Evolutionary conservation across 345 rosid species (phyloP).

Genomic region (Salix udensis): DNA sequence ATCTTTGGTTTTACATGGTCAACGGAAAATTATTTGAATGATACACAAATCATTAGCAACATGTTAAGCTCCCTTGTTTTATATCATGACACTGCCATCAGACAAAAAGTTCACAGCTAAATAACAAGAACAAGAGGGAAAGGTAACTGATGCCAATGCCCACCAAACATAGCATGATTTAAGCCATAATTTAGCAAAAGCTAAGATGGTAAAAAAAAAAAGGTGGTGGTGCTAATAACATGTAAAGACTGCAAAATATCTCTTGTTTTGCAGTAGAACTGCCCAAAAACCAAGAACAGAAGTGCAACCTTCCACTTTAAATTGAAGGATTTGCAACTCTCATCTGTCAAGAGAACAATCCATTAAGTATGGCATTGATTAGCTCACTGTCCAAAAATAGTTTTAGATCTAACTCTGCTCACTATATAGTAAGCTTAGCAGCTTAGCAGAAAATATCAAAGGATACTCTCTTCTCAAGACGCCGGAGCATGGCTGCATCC

Average conservation of each 20-base stretch:
- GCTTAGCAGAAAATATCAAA: conserved; percentile 6
- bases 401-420: background rate
- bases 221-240: background rate
- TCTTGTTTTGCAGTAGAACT: background rate
- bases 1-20: conserved; percentile 51
- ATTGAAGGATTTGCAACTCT: background rate
- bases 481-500: conserved; percentile 97
- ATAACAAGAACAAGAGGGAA: background rate
- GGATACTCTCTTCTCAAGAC: conserved; percentile 98
- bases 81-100: background rate
- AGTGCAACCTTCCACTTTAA: background rate
- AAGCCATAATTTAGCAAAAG: background rate
- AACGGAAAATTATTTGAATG: conserved; percentile 22
- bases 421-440: background rate
- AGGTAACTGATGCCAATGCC: background rate
- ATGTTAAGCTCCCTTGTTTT: background rate
- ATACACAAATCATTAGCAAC: background rate
- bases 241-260: background rate
- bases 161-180: background rate
- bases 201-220: too few relatives aligned
- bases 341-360: background rate
- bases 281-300: background rate
- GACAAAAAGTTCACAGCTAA: background rate
- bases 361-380: background rate
- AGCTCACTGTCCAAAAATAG: background rate